Conservation (phyloP, 2,329 filamentous ascomycete species). For the Diaporthe ilicicola region DNA sequence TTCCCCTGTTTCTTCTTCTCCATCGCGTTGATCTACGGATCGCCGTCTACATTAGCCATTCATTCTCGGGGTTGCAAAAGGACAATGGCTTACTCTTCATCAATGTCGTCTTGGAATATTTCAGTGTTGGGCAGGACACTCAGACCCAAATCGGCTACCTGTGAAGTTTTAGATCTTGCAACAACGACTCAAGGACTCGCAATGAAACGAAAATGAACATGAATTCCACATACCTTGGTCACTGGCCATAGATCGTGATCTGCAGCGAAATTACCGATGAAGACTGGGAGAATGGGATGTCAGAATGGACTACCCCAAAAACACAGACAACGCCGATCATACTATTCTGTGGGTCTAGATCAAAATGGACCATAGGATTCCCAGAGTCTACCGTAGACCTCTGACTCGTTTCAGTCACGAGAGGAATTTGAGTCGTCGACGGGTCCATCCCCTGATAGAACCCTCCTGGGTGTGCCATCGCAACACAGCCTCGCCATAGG, state of each 20-base stretch:
- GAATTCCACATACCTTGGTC: neutral
- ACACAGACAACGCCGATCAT: neutral
- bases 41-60: neutral
- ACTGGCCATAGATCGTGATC: conserved; percentile 1
- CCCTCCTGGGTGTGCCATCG: conserved; percentile 1
- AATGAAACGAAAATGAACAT: neutral
- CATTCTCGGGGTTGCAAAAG: neutral
- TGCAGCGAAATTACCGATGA: neutral
- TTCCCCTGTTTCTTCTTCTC: neutral
- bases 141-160: conserved; percentile 15
- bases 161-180: neutral
- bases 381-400: neutral
- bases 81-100: neutral
- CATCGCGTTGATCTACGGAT: neutral
- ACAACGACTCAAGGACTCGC: too few species aligned
- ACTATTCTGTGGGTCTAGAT: conserved; percentile 15
- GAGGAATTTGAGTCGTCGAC: neutral
- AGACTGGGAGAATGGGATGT: neutral
- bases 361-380: conserved; percentile 12
- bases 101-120: neutral
- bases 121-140: neutral
- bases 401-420: neutral
- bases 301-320: neutral
- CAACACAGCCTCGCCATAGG: conserved; percentile 7
- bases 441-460: conserved; percentile 3